Evolutionary conservation across 371 early-diverging fungal genomes (phyloP).

Genomic region (Syncephalis fuscata): DNA sequence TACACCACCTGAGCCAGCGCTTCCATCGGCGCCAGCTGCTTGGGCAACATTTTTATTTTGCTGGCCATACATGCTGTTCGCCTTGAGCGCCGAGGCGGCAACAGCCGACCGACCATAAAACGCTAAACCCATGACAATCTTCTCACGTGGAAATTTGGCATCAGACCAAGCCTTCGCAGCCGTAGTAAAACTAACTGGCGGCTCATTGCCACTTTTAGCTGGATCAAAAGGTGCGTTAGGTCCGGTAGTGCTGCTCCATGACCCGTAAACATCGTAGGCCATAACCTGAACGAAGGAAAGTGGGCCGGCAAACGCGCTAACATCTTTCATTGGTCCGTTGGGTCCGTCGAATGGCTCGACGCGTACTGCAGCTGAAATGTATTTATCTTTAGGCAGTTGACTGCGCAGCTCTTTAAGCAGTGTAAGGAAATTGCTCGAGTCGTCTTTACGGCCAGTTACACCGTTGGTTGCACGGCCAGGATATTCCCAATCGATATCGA

Average conservation of each 20-base stretch:
- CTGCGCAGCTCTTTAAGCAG: conserved; percentile 43
- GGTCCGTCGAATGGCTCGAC: conserved; percentile 40
- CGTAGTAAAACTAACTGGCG: conserved; percentile 3
- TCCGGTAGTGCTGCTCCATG: conserved; percentile 30
- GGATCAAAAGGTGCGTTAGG: conserved; percentile 39
- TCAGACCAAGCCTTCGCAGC: conserved; percentile 26
- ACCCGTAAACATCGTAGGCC: conserved; percentile 26
- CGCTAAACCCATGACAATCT: conserved; percentile 36
- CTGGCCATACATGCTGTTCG: conserved; percentile 5
- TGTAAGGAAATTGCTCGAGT: conserved; percentile 34
- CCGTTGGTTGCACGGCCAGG: conserved; percentile 37
- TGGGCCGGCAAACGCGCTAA: conserved; percentile 28
- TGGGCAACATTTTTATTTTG: conserved; percentile 6
- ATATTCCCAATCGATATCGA: conserved; percentile 57
- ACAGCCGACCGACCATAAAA: conserved; percentile 37
- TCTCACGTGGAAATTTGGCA: conserved; percentile 37
- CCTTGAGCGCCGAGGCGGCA: conserved; percentile 6
- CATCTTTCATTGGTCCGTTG: conserved; percentile 31
- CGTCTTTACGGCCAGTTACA: conserved; percentile 39
- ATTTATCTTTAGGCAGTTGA: conserved; percentile 28
- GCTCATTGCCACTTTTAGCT: conserved; percentile 3
- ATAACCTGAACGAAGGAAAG: conserved; percentile 40
- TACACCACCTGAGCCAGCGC: conserved; percentile 17
- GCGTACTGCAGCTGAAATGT: conserved; percentile 55
- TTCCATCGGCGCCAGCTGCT: conserved; percentile 11